Percentiles rank a stretch among this genome's conserved stretches.
These are phyloP conservation scores for Brettanomyces bruxellensis DNA, from an alignment of 805 yeast species.

Conservation along the genomic window DNA sequence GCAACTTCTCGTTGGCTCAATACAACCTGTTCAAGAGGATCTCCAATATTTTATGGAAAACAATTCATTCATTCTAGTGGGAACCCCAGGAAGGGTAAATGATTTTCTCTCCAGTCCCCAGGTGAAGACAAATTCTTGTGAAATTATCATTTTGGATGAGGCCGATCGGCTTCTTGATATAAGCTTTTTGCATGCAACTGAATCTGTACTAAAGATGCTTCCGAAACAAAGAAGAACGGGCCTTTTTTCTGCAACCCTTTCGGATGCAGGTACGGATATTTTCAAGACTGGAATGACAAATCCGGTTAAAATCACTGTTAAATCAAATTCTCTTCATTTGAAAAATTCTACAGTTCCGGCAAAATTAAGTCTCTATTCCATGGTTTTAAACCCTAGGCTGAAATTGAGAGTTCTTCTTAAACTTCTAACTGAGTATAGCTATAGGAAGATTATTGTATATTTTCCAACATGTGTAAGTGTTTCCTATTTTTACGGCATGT, in stretches of 20 bases:
- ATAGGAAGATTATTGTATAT: constrained; percentile 79
- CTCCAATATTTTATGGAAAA: constrained; percentile 42
- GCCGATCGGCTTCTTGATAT: constrained; percentile 83
- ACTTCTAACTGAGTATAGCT: constrained; percentile 43
- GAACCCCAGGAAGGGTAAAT: constrained; percentile 84
- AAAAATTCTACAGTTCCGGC: constrained; percentile 46
- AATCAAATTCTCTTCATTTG: constrained; percentile 27
- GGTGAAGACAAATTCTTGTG: constrained; percentile 57
- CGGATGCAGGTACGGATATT: constrained; percentile 68
- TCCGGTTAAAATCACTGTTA: constrained; percentile 82
- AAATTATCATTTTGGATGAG: constrained; percentile 77
- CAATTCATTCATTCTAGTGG: constrained; percentile 70
- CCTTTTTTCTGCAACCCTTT: constrained; percentile 85
- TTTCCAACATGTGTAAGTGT: constrained; percentile 88
- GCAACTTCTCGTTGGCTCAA: constrained; percentile 59
- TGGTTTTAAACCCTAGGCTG: constrained; percentile 45
- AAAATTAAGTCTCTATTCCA: constrained; percentile 52
- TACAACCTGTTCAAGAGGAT: constrained; percentile 62
- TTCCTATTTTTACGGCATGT: constrained; percentile 58
- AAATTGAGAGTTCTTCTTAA: constrained; percentile 55
- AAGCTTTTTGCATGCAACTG: constrained; percentile 63
- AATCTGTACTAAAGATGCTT: constrained; percentile 52
- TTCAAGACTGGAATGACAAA: constrained; percentile 87
- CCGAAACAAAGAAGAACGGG: constrained; percentile 95
- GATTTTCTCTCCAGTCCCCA: constrained; percentile 58